phyloP scores from a whole-genome alignment of 805 yeast species.

The Hanseniaspora valbyensis region DNA sequence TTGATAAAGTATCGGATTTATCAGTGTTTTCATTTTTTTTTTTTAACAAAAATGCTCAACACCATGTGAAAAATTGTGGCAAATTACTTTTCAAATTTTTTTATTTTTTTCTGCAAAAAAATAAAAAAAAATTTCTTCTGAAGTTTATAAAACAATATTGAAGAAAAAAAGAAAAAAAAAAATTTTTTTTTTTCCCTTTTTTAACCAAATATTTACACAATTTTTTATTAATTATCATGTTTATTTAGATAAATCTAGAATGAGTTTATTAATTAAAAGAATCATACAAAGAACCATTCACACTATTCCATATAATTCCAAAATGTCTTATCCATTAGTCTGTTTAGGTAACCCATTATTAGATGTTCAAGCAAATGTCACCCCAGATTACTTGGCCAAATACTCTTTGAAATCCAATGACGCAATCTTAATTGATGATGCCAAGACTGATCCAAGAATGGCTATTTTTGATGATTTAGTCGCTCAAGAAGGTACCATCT shows the following conservation, averaged over 20 bases:
- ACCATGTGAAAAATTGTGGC: not conserved
- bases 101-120: too few relatives aligned
- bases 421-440: slow-evolving; percentile 58
- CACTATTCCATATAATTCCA: slow-evolving; percentile 37
- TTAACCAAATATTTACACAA: too few relatives aligned
- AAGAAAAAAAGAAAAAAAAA: too few relatives aligned
- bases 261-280: not conserved
- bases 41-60: not conserved
- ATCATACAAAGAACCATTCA: not conserved
- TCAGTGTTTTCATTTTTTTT: not conserved
- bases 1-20: not conserved
- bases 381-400: slow-evolving; percentile 56
- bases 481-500: slow-evolving; percentile 45
- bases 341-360: slow-evolving; percentile 89
- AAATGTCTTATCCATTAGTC: slow-evolving; percentile 34
- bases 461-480: slow-evolving; percentile 77
- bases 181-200: too few relatives aligned
- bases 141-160: too few relatives aligned
- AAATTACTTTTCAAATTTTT: not conserved
- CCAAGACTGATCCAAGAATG: slow-evolving; percentile 66
- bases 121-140: too few relatives aligned
- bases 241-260: too few relatives aligned
- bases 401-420: slow-evolving; percentile 82
- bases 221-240: too few relatives aligned
- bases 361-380: slow-evolving; percentile 73